phyloP scores from a whole-genome alignment of 345 rosid species.

The Crucihimalaya himalaica region DNA sequence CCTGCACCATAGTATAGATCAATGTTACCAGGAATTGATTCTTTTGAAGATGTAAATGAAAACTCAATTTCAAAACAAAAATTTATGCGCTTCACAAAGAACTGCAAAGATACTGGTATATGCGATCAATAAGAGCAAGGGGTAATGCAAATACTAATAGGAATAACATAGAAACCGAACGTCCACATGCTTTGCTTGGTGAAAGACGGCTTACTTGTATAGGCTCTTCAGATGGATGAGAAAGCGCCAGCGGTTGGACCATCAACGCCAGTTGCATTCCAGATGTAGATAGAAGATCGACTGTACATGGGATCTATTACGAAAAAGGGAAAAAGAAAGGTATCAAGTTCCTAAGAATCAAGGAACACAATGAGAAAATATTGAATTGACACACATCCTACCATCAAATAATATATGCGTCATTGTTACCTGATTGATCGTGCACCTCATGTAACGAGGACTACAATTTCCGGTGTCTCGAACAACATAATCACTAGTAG shows the following conservation, averaged over 20 bases:
- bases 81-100: constrained; percentile 16
- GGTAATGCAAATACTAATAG: not conserved
- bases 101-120: constrained; percentile 1
- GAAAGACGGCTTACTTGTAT: constrained; percentile 62
- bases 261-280: constrained; percentile 93
- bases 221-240: constrained; percentile 97
- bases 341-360: constrained; percentile 4
- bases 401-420: constrained; percentile 20
- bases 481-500: constrained; percentile 82
- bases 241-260: constrained; percentile 94
- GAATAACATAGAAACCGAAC: constrained; percentile 1
- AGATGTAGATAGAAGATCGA: constrained; percentile 89
- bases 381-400: constrained; percentile 7
- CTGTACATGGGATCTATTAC: constrained; percentile 91
- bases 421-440: constrained; percentile 80
- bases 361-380: not conserved
- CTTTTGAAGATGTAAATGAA: constrained; percentile 12
- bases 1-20: constrained; percentile 46
- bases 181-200: constrained; percentile 3
- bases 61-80: constrained; percentile 5
- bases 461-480: constrained; percentile 95
- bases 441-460: constrained; percentile 98
- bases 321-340: not conserved
- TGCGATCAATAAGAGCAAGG: constrained; percentile 10
- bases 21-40: constrained; percentile 7